Conservation (phyloP, 495 filamentous ascomycete species). For the Xanthoparmelia taractica region DNA sequence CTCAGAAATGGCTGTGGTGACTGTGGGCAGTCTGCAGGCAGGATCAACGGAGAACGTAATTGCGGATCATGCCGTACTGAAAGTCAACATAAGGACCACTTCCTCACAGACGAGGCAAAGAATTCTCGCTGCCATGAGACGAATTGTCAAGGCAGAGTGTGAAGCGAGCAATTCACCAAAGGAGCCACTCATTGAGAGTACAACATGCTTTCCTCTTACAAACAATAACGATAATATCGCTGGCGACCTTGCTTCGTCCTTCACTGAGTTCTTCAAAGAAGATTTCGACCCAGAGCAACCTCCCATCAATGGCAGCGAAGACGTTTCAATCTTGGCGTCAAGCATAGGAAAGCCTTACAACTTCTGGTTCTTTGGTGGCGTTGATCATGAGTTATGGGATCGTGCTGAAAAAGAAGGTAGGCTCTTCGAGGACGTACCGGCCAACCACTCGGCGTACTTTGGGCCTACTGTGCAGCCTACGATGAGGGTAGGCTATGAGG, state of each 20-base stretch:
- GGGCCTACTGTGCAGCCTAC: conserved; percentile 55
- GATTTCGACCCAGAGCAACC: conserved; percentile 35
- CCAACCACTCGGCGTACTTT: conserved; percentile 56
- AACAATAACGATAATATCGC: conserved; percentile 34
- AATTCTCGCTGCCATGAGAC: conserved; percentile 36
- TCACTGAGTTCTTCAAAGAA: conserved; percentile 35
- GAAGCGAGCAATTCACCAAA: conserved; percentile 40
- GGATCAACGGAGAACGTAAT: conserved; percentile 50
- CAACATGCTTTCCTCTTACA: conserved; percentile 41
- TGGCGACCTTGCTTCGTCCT: conserved; percentile 29
- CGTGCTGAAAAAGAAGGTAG: conserved; percentile 26
- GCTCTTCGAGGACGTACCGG: conserved; percentile 29
- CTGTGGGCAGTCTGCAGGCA: conserved; percentile 44
- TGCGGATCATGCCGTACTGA: conserved; percentile 40
- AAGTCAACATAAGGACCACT: conserved; percentile 41
- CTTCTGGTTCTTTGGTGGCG: conserved; percentile 44
- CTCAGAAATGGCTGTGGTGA: conserved; percentile 42
- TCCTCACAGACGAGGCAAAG: conserved; percentile 35
- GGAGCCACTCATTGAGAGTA: conserved; percentile 38
- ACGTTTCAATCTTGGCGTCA: conserved; percentile 40
- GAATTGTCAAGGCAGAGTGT: conserved; percentile 48
- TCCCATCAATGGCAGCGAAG: conserved; percentile 38
- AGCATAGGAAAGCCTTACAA: conserved; percentile 33
- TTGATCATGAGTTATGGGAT: conserved; percentile 41
- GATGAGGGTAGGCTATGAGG: conserved; percentile 48